Base-by-base conservation (phyloP, 371 early-diverging fungal species). In the Apophysomyces elegans region DNA sequence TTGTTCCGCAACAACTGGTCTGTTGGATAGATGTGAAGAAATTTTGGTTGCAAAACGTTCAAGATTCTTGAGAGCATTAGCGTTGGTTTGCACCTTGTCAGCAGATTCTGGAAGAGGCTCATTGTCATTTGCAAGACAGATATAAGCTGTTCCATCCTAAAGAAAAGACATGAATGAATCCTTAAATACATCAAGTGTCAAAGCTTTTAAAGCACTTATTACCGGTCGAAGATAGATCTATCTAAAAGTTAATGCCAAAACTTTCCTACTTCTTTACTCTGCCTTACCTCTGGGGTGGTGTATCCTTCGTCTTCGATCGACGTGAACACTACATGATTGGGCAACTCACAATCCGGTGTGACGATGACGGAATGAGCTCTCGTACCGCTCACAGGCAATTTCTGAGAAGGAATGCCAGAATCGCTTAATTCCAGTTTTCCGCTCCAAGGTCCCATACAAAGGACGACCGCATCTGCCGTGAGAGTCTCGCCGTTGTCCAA, bases 101-200 rank as follows among this genome's bases (percentile, higher is more conserved):
- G 86, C 74, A 60, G 77, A 75, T 45, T 73, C 61, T 56, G 87
- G 74, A 38, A 86, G 58, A 3, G 83, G 81, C 16, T 79, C 36
- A 14, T 76, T 75, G 61, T 86, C 82, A 2, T 76, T 73, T 32
- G 83, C 83, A 13, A 90, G 90, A 67, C 90, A 91, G 13, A 91
- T 70, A 73, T 89, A 91, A 1, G 90, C 84, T 2, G 89, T 86
- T 2, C 87, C 88, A 75, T 91, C 89, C 44, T 86, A 83, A 70
- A 7, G 86, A 85, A 64, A 81, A 86, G 21, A 11, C 62, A 63
- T 18, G 61, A 26, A 5, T 26, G 12, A 26, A 41, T n/a, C 4
- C 8, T 41, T 8, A 1, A 7, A 6, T 8, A 2, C 21, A 9
- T 50, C 13, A 6, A n/a, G 8, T 18, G n/a, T 0, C 16, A 13